A percentile compares a stretch with the other conserved stretches of the same genome.
Conservation (phyloP, 495 filamentous ascomycete species). For the Talaromyces wortmannii region DNA sequence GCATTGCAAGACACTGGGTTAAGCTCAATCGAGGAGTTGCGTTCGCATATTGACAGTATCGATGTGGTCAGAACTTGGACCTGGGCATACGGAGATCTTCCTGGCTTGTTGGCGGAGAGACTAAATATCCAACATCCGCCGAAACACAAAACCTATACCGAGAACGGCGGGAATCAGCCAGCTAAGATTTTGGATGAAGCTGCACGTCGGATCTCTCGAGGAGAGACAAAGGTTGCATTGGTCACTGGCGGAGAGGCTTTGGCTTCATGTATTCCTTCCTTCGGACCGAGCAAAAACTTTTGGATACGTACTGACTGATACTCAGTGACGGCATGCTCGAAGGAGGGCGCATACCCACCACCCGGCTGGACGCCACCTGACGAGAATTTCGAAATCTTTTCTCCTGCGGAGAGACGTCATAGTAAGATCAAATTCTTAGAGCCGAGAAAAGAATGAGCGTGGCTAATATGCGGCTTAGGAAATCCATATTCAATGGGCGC, state of each 20-base stretch:
- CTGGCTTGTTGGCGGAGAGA: conserved; percentile 31
- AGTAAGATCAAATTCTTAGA: not conserved
- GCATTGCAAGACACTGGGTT: conserved; percentile 36
- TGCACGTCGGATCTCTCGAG: conserved; percentile 37
- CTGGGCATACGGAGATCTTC: conserved; percentile 48
- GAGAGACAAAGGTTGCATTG: conserved; percentile 40
- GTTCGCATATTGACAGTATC: conserved; percentile 43
- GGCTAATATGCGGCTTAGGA: conserved; percentile 13
- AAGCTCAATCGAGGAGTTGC: conserved; percentile 16
- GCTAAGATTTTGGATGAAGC: conserved; percentile 49
- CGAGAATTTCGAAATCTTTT: conserved; percentile 15
- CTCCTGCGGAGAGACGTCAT: conserved; percentile 5
- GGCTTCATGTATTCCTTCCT: conserved; percentile 33
- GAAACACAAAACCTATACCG: conserved; percentile 31
- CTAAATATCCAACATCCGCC: conserved; percentile 23
- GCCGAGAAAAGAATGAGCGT: too few species aligned
- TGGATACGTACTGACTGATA: conserved; percentile 12
- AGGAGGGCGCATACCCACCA: conserved; percentile 33
- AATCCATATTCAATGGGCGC: conserved; percentile 37
- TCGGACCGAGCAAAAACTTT: not conserved
- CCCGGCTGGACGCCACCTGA: conserved; percentile 36
- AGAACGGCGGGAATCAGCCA: conserved; percentile 49
- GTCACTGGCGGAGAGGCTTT: conserved; percentile 52
- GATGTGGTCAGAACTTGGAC: conserved; percentile 51
- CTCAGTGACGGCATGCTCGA: conserved; percentile 24